Percentiles rank a stretch among this genome's conserved stretches.
phyloP scores from a whole-genome alignment of 2,329 filamentous ascomycete genomes.

The Fusarium gaditjirri region DNA sequence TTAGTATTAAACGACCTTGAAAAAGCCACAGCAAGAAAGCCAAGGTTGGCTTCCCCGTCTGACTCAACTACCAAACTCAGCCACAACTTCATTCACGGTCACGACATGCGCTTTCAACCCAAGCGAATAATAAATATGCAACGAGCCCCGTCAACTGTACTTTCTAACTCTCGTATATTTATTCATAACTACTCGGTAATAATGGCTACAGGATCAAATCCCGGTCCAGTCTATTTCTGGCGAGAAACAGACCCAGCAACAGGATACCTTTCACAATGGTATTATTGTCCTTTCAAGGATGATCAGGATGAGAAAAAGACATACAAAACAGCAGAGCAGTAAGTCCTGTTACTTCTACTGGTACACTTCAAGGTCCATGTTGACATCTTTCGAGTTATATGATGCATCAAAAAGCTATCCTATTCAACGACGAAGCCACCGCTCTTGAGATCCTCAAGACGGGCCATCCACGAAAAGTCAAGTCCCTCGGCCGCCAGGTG shows the following conservation, averaged over 20 bases:
- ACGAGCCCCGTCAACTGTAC: background rate
- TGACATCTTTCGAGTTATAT: slow-evolving; percentile 56
- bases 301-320: slow-evolving; percentile 49
- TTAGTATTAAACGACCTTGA: background rate
- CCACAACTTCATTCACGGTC: slow-evolving; percentile 9
- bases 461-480: slow-evolving; percentile 58
- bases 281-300: slow-evolving; percentile 60
- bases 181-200: background rate
- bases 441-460: slow-evolving; percentile 62
- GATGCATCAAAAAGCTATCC: slow-evolving; percentile 64
- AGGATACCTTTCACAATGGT: slow-evolving; percentile 74
- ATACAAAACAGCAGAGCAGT: slow-evolving; percentile 65
- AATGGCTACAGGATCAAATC: slow-evolving; percentile 17
- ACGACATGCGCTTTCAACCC: background rate
- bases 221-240: slow-evolving; percentile 58
- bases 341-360: slow-evolving; percentile 19
- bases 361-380: background rate
- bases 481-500: slow-evolving; percentile 66
- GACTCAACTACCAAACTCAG: slow-evolving; percentile 42
- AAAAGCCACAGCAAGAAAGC: background rate
- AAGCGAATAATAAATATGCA: background rate
- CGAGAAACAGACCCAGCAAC: slow-evolving; percentile 56
- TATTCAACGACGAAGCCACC: slow-evolving; percentile 58
- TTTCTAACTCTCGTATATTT: background rate
- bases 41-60: slow-evolving; percentile 3